Evolutionary conservation across 768 basidiomycete genomes (phyloP).

Genomic region (Phlegmacium glaucopus): DNA sequence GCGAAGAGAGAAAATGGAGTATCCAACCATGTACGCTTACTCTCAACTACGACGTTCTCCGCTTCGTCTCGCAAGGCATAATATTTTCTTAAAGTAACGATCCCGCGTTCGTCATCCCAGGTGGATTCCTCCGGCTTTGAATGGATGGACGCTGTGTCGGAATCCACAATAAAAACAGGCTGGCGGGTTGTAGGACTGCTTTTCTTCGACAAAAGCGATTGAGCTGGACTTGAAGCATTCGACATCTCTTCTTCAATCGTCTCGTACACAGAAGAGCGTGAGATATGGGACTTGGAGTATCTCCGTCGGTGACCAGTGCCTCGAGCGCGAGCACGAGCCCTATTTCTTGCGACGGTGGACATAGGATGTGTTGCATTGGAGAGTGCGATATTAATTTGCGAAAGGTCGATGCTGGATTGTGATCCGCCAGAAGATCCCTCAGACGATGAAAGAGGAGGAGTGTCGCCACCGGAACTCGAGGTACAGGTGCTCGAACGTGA

Average conservation of each 20-base stretch:
- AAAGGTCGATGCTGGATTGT: constrained; percentile 73
- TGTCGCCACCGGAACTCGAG: constrained; percentile 62
- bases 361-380: constrained; percentile 51
- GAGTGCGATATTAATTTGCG: constrained; percentile 54
- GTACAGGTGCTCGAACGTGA: constrained; percentile 73
- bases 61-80: constrained; percentile 70
- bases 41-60: constrained; percentile 62
- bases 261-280: constrained; percentile 71
- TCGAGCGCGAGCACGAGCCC: constrained; percentile 47
- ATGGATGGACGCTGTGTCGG: constrained; percentile 51
- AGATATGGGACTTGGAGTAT: constrained; percentile 59
- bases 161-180: constrained; percentile 54
- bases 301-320: constrained; percentile 72
- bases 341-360: constrained; percentile 38
- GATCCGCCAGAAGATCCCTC: constrained; percentile 74
- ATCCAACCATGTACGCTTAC: constrained; percentile 61
- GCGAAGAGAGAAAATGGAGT: constrained; percentile 74
- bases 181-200: constrained; percentile 35
- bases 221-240: constrained; percentile 25
- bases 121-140: constrained; percentile 36
- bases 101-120: constrained; percentile 72
- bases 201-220: constrained; percentile 29
- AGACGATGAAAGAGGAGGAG: constrained; percentile 66
- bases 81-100: constrained; percentile 60
- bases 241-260: constrained; percentile 73